Conservation (phyloP, 73 alveolate genomes). For the Blepharisma stoltei region DNA sequence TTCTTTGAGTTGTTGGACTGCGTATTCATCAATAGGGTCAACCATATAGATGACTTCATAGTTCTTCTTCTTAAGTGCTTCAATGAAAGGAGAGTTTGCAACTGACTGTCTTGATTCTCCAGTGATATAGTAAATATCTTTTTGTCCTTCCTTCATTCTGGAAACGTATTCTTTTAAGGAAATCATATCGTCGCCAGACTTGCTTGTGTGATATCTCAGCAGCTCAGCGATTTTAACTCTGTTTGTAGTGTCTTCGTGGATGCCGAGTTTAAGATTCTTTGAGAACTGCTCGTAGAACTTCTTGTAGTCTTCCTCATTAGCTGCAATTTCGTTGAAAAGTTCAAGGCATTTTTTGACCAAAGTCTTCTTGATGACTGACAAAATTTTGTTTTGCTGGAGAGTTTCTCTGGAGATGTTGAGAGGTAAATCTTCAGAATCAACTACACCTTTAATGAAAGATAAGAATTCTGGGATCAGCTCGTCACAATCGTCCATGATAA, state of each 20-base stretch:
- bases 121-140: conserved; percentile 98
- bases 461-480: conserved; percentile 99
- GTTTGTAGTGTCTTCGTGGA: conserved; percentile 99
- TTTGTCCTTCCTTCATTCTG: conserved; percentile 99
- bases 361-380: conserved; percentile 98
- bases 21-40: conserved; percentile 99
- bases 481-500: conserved; percentile 99
- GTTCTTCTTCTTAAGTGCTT: conserved; percentile 97
- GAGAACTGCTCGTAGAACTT: conserved; percentile 99
- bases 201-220: conserved; percentile 95
- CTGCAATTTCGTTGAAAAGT: conserved; percentile 96
- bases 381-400: conserved; percentile 98
- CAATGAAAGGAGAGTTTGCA: conserved; percentile 98
- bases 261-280: conserved; percentile 98
- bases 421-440: conserved; percentile 99
- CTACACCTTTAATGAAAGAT: conserved; percentile 98
- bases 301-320: conserved; percentile 98
- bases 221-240: conserved; percentile 96
- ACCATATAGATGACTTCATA: conserved; percentile 97
- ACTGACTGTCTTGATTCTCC: conserved; percentile 97
- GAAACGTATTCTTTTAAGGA: conserved; percentile 95
- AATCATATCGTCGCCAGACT: conserved; percentile 97
- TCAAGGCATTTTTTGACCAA: conserved; percentile 99
- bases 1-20: conserved; percentile 98
- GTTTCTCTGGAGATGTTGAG: conserved; percentile 99